Evolutionary conservation across 75 land plant genomes (phyloP).

Genomic region (Cupressus sempervirens): DNA sequence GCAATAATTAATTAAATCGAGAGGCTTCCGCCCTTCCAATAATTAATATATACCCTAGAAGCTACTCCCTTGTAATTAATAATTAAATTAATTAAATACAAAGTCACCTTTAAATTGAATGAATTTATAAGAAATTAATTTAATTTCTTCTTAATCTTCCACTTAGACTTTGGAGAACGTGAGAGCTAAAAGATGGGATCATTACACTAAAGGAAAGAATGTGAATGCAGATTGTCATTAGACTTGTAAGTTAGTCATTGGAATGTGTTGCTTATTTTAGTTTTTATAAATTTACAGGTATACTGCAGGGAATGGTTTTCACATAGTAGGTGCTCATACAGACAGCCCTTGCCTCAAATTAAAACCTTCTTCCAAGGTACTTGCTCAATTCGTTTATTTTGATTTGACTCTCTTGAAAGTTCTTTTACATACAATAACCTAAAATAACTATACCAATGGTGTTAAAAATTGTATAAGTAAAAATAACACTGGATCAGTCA

Average conservation of each 20-base stretch:
- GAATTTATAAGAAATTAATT: too few species aligned
- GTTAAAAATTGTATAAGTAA: not conserved
- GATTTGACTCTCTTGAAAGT: not conserved
- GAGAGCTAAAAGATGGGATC: too few species aligned
- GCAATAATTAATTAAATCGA: too few species aligned
- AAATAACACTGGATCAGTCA: not conserved
- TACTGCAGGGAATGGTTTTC: slow-evolving; percentile 85
- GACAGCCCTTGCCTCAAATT: slow-evolving; percentile 96
- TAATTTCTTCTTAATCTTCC: too few species aligned
- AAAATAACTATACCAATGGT: not conserved
- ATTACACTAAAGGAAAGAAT: too few species aligned
- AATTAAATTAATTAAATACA: too few species aligned
- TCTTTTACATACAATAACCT: not conserved
- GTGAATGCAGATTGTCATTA: slow-evolving; percentile 4
- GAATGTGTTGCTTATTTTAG: not conserved
- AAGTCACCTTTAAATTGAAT: too few species aligned
- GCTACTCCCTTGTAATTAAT: too few species aligned
- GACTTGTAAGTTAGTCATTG: not conserved
- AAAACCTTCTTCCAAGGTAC: slow-evolving; percentile 90
- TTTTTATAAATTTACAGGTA: slow-evolving; percentile 40
- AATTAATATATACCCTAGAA: too few species aligned
- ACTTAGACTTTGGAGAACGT: too few species aligned
- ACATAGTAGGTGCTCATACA: slow-evolving; percentile 91
- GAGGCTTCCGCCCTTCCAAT: too few species aligned
- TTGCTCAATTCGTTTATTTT: not conserved